Base-by-base conservation (phyloP, 305 asterid species). In the Fraxinus platypoda region DNA sequence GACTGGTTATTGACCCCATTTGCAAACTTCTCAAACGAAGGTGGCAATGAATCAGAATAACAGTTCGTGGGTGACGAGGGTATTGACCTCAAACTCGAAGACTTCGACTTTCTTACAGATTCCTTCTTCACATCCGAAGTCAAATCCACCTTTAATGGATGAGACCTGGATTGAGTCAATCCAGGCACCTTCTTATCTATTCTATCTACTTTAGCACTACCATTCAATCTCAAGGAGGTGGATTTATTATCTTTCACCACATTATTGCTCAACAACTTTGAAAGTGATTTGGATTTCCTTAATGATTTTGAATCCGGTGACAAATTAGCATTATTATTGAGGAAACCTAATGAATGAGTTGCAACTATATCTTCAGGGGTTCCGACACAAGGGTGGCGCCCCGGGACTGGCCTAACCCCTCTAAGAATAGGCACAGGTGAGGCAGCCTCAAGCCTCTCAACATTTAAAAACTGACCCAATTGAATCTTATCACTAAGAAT, bases 331-430 rank as follows among this genome's bases (percentile, higher is more conserved):
- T 88, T 91, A 38, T 88, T 90, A 79, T 88, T 92, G 11, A 96
- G 94, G 81, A 96, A 96, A 1, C 97, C 97, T 86, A 94, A 84
- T 73, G 98, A 90, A 80, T 93, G 97, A 37, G 98, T 92, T 2
- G 98, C 98, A 77, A 92, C 95, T 68, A 96, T 91, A 88, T 96
- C 99, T 80, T 92, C 95, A 26, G 99, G 99, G 54, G 91, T 96
- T 31, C 98, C 99, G 15, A 96, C 92, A 82, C 99, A 96, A 15
- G 99, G 99, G 85, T 96, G 99, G 1, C 99, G 90, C 23, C 99
- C 99, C 0, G 98, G 98, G 34, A 93, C 87, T 1, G 97, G 94
- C 88, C 94, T 86, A 72, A 93, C 97, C 54, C 99, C 99, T 35
- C 90, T 80, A 30, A 96, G 89, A 59, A 94, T 91, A 12, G 99